These are phyloP conservation scores for Parastagonospora nodorum DNA, from an alignment of 2,329 filamentous ascomycete genomes.

Conservation along the genomic window DNA sequence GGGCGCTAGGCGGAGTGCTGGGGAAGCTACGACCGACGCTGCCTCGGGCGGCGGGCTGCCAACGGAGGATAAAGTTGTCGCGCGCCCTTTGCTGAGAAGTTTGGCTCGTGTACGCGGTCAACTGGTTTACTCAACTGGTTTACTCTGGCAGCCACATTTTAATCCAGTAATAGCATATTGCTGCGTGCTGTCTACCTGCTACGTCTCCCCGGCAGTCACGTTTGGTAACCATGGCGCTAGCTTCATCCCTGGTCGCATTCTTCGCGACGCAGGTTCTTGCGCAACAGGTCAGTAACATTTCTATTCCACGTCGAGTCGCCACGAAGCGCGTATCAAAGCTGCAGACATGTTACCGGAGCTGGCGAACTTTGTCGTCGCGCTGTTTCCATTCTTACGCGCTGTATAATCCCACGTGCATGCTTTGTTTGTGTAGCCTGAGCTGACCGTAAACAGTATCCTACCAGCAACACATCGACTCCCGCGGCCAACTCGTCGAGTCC, in stretches of 20 bases:
- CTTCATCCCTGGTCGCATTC: constrained; percentile 34
- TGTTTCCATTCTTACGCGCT: constrained; percentile 41
- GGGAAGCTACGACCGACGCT: neutral
- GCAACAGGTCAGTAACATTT: constrained; percentile 4
- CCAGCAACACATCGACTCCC: constrained; percentile 24
- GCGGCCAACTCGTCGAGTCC: constrained; percentile 27
- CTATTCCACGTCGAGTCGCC: constrained; percentile 13
- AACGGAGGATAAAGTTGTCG: constrained; percentile 16
- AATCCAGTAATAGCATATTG: too few relatives aligned
- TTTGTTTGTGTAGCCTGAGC: constrained; percentile 26
- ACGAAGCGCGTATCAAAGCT: constrained; percentile 21
- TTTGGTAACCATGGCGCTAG: constrained; percentile 2
- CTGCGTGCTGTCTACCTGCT: too few relatives aligned
- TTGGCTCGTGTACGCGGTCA: constrained; percentile 16
- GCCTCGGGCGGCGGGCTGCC: neutral
- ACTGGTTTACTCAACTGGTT: neutral
- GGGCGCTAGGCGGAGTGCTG: neutral
- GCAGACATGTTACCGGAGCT: constrained; percentile 30
- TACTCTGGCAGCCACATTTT: too few relatives aligned
- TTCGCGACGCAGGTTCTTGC: too few relatives aligned
- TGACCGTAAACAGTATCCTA: constrained; percentile 39
- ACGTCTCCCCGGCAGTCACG: too few relatives aligned
- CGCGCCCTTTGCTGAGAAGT: constrained; percentile 16
- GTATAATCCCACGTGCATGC: constrained; percentile 19
- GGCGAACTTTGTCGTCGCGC: constrained; percentile 26